phyloP scores from a whole-genome alignment of 169 alveolate genomes.

The Cryptosporidium parvum region DNA sequence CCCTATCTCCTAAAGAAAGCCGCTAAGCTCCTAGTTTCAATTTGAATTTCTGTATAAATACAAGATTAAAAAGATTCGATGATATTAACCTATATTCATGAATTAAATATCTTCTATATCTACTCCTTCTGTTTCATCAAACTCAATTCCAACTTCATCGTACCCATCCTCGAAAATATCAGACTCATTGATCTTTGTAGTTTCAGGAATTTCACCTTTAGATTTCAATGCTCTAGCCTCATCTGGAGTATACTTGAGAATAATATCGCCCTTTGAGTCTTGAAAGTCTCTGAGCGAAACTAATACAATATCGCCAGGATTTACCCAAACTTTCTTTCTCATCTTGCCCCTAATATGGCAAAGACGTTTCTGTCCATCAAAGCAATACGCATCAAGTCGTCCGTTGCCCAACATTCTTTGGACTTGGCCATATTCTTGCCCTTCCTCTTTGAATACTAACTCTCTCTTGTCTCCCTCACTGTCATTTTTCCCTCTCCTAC shows the following conservation, averaged over 20 bases:
- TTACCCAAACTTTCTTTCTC: constrained; percentile 98
- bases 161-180: constrained; percentile 90
- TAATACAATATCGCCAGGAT: constrained; percentile 94
- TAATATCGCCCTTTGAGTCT: constrained; percentile 98
- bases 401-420: constrained; percentile 98
- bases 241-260: constrained; percentile 97
- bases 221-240: constrained; percentile 96
- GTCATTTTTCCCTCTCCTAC: constrained; percentile 97
- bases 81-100: neutral
- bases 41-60: neutral
- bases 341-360: constrained; percentile 97
- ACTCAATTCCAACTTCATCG: constrained; percentile 89
- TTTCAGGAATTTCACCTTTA: constrained; percentile 97
- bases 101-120: constrained; percentile 70
- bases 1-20: neutral
- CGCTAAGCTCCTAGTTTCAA: neutral
- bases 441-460: constrained; percentile 95
- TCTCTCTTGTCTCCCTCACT: constrained; percentile 95
- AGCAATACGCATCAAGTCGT: constrained; percentile 96
- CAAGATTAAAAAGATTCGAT: neutral
- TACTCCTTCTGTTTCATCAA: constrained; percentile 82
- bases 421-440: constrained; percentile 97
- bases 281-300: constrained; percentile 97
- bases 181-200: constrained; percentile 93
- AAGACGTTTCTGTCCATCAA: constrained; percentile 96